Evolutionary conservation across 768 basidiomycete species (phyloP).

Genomic region (Termitomyces sp.): DNA sequence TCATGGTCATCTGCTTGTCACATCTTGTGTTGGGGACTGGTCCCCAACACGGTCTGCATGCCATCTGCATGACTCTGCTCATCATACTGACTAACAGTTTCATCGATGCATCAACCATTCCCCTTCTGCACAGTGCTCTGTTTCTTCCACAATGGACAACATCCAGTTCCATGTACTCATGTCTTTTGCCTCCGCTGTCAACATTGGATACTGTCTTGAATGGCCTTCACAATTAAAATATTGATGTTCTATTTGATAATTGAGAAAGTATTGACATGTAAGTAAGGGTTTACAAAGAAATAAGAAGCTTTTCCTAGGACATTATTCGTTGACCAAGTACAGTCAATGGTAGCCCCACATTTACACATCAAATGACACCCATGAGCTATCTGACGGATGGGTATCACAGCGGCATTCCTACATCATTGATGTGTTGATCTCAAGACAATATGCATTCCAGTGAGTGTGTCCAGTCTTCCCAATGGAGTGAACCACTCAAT

Average conservation of each 20-base stretch:
- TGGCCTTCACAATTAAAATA: neutral
- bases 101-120: too few species aligned
- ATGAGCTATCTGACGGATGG: slow-evolving; percentile 7
- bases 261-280: slow-evolving; percentile 16
- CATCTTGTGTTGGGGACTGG: neutral
- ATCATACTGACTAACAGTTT: too few species aligned
- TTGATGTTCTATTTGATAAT: slow-evolving; percentile 3
- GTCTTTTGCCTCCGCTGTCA: too few species aligned
- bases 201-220: too few species aligned
- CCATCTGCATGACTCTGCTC: too few species aligned
- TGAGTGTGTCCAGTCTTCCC: neutral
- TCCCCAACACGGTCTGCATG: too few species aligned
- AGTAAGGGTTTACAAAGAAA: slow-evolving; percentile 17
- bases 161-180: too few species aligned
- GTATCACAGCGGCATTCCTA: slow-evolving; percentile 19
- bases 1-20: neutral
- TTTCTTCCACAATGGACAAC: too few species aligned
- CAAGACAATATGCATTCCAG: slow-evolving; percentile 20
- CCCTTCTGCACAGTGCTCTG: too few species aligned
- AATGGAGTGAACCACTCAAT: slow-evolving; percentile 9
- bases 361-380: slow-evolving; percentile 24
- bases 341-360: slow-evolving; percentile 5
- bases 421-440: slow-evolving; percentile 19
- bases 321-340: slow-evolving; percentile 18
- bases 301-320: slow-evolving; percentile 16